Conservation (phyloP, 1,284 basidiomycete genomes). For the Wallemia ichthyophaga region DNA sequence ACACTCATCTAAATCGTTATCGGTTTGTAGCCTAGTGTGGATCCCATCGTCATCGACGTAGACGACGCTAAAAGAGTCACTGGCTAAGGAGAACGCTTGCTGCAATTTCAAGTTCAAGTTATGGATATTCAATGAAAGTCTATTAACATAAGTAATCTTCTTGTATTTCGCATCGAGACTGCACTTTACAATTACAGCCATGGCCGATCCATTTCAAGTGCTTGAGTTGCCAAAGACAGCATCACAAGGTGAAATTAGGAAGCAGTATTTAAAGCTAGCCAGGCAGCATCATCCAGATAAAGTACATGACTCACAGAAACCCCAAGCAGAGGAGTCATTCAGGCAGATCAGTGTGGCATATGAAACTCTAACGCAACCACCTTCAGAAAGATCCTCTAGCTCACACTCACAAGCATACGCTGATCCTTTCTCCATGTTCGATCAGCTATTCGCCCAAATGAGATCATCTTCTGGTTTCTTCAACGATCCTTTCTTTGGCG, state of each 20-base stretch:
- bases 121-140: background rate
- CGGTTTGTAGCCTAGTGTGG: conserved; percentile 31
- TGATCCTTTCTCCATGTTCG: background rate
- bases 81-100: conserved; percentile 44
- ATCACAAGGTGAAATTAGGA: background rate
- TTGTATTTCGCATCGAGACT: background rate
- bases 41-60: conserved; percentile 69
- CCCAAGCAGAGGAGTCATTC: background rate
- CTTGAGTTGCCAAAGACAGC: background rate
- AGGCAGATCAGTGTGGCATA: background rate
- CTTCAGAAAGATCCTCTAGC: background rate
- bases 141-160: background rate
- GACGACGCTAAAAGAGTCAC: conserved; percentile 33
- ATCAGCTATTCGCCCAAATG: background rate
- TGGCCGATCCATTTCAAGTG: background rate
- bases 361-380: background rate
- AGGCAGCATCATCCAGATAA: background rate
- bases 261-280: background rate
- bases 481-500: background rate
- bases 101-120: conserved; percentile 27
- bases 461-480: background rate
- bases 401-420: background rate
- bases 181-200: background rate
- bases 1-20: conserved; percentile 48
- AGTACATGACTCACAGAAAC: background rate